Conservation (phyloP, 257 asterid species). For the Forsythia suspensa region DNA sequence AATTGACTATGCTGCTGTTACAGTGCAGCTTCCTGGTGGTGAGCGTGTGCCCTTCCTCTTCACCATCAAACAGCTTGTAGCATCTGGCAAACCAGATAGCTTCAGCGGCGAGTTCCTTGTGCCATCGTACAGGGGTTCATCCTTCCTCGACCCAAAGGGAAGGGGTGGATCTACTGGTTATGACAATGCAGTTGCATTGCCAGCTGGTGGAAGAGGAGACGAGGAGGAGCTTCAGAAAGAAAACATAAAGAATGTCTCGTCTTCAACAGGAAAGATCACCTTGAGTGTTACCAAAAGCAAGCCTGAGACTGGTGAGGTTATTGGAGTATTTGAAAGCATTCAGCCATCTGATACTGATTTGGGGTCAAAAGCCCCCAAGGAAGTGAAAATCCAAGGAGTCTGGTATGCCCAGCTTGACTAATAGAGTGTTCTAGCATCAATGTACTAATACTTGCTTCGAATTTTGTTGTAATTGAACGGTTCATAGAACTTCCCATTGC, state of each 20-base stretch:
- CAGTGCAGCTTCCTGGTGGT: conserved; percentile 98
- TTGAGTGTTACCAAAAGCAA: conserved; percentile 77
- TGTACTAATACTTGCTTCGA: conserved; percentile 33
- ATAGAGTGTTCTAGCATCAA: conserved; percentile 27
- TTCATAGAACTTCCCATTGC: conserved; percentile 33
- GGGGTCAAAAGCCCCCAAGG: conserved; percentile 94
- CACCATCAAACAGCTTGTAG: conserved; percentile 90
- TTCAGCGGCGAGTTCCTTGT: conserved; percentile 78
- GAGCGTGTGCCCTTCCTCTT: conserved; percentile 97
- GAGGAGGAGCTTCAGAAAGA: conserved; percentile 95
- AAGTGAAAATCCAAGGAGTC: conserved; percentile 90
- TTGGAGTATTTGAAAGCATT: conserved; percentile 92
- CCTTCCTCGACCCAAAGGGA: conserved; percentile 99
- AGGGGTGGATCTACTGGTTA: conserved; percentile 98
- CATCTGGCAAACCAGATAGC: conserved; percentile 77
- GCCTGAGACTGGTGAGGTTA: conserved; percentile 94
- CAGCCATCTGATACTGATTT: conserved; percentile 98
- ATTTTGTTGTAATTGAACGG: conserved; percentile 43
- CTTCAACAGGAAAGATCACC: conserved; percentile 77
- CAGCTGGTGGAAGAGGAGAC: conserved; percentile 98
- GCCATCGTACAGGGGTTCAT: conserved; percentile 96
- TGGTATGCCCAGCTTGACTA: conserved; percentile 96
- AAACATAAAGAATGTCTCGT: conserved; percentile 69
- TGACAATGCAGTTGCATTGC: conserved; percentile 96
- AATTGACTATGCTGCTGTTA: conserved; percentile 94